These are phyloP conservation scores for Pythium diclinum DNA, from an alignment of 352 stramenopile species.

Conservation along the genomic window DNA sequence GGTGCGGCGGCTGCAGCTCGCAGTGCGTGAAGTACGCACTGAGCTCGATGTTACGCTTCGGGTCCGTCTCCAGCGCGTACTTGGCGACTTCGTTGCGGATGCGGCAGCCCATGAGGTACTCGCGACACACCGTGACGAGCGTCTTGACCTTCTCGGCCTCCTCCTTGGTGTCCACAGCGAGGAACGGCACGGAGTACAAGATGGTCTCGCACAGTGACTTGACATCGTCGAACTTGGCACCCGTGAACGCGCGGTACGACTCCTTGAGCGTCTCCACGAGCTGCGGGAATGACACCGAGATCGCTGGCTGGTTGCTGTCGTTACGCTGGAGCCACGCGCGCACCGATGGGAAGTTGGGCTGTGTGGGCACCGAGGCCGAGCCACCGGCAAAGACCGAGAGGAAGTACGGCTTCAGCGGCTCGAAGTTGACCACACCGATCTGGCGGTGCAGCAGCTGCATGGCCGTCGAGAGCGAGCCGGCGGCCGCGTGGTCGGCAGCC, in stretches of 20 bases:
- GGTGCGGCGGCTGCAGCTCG: constrained; percentile 96
- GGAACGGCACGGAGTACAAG: constrained; percentile 93
- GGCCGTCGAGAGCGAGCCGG: constrained; percentile 93
- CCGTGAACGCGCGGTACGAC: constrained; percentile 96
- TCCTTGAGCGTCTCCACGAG: constrained; percentile 93
- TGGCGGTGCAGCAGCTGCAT: constrained; percentile 98
- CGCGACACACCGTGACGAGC: constrained; percentile 93
- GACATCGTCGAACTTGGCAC: constrained; percentile 98
- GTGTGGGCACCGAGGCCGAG: constrained; percentile 76
- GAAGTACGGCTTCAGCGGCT: constrained; percentile 91
- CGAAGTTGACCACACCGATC: constrained; percentile 98
- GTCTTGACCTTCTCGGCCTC: constrained; percentile 94
- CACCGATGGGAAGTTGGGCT: constrained; percentile 76
- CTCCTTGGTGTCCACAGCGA: constrained; percentile 91
- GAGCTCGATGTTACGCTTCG: constrained; percentile 94
- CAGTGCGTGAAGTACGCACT: constrained; percentile 99
- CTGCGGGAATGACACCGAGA: constrained; percentile 85
- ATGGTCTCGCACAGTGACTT: constrained; percentile 92
- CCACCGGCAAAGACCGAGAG: constrained; percentile 81
- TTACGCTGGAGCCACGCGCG: constrained; percentile 84
- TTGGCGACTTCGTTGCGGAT: constrained; percentile 89
- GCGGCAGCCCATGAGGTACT: constrained; percentile 98
- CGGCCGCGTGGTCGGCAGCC: constrained; percentile 96
- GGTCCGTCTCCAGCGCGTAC: constrained; percentile 62
- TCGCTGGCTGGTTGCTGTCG: constrained; percentile 82